phyloP scores from a whole-genome alignment of 129 eudicot genomes.

The Flaveria linearis region DNA sequence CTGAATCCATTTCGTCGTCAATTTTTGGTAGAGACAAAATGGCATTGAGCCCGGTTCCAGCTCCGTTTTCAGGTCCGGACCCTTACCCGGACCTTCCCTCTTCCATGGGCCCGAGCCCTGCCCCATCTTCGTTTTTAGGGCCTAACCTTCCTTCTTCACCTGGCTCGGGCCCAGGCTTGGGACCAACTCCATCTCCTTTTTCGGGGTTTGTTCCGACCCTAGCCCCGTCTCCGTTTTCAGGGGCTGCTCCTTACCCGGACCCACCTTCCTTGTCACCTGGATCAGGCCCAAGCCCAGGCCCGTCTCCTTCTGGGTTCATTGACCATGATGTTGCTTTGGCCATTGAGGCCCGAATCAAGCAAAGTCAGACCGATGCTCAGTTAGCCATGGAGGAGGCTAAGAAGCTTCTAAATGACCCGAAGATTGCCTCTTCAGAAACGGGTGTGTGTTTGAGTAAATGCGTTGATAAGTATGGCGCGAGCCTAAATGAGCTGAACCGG shows the following conservation, averaged over 20 bases:
- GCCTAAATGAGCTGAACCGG: constrained; percentile 28
- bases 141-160: constrained; percentile 1
- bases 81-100: background rate
- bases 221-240: constrained; percentile 15
- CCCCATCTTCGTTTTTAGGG: background rate
- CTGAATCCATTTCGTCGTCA: background rate
- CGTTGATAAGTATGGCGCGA: constrained; percentile 27
- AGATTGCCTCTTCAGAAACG: constrained; percentile 28
- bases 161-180: background rate
- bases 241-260: background rate
- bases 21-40: background rate
- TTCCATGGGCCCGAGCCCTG: background rate
- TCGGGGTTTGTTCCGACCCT: background rate
- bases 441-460: constrained; percentile 36
- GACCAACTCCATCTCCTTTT: constrained; percentile 10
- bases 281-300: background rate
- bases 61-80: background rate
- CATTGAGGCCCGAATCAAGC: constrained; percentile 33
- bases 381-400: constrained; percentile 35
- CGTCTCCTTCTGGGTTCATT: constrained; percentile 20
- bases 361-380: constrained; percentile 35
- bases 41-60: constrained; percentile 5
- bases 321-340: constrained; percentile 41
- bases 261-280: background rate
- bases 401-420: constrained; percentile 31